A percentile compares a stretch with the other conserved stretches of the same genome.
phyloP scores from a whole-genome alignment of 768 basidiomycete species.

The Pulveroboletus sp. region DNA sequence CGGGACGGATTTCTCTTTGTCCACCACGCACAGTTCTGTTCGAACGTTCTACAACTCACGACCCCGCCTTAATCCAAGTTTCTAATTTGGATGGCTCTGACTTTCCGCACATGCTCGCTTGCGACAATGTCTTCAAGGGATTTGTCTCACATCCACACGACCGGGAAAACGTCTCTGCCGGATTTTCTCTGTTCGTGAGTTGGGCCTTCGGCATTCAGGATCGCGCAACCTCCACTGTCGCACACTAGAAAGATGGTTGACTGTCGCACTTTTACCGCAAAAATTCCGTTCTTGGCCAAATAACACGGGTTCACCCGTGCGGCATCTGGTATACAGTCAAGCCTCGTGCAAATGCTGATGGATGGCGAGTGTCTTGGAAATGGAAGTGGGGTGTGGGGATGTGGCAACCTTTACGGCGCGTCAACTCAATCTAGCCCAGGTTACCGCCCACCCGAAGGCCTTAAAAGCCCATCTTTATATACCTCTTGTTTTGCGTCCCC shows the following conservation, averaged over 20 bases:
- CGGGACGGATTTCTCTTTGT: background rate
- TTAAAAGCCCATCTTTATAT: slow-evolving; percentile 7
- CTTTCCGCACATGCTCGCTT: slow-evolving; percentile 4
- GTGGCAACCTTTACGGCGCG: slow-evolving; percentile 14
- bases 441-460: background rate
- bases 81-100: slow-evolving; percentile 4
- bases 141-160: slow-evolving; percentile 1
- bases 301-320: slow-evolving; percentile 1
- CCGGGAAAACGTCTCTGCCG: background rate
- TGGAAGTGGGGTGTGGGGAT: slow-evolving; percentile 15
- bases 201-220: background rate
- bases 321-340: slow-evolving; percentile 6
- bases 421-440: slow-evolving; percentile 2
- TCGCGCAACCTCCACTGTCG: background rate
- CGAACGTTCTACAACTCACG: slow-evolving; percentile 2
- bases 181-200: background rate
- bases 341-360: slow-evolving; percentile 26
- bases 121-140: background rate
- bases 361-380: slow-evolving; percentile 14
- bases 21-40: slow-evolving; percentile 1
- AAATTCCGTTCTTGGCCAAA: background rate
- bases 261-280: slow-evolving; percentile 5
- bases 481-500: background rate
- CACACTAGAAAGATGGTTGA: background rate
- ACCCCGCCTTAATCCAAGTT: background rate